Evolutionary conservation across 1,139 yeast species (phyloP), one percentile per base, ranked within the genome.

Genomic region (Candida mesenterica): DNA sequence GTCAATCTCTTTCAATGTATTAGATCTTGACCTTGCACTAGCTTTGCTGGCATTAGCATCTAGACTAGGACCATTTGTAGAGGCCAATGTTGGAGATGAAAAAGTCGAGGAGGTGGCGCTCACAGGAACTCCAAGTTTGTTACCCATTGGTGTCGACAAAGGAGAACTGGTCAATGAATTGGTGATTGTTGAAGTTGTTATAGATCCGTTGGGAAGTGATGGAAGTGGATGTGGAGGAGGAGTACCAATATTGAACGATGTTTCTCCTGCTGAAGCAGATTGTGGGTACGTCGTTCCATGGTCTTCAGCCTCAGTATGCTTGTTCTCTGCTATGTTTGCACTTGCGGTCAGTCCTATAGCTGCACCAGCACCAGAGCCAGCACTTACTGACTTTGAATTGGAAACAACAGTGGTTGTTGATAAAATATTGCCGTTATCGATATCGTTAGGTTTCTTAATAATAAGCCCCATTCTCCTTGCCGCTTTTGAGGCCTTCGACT

Each of bases 391-490:
- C 10, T 19, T 25, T n/a, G 15, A 10, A 14, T 9, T 25, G 28
- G 28, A 12, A n/a, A n/a, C n/a, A n/a, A n/a, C n/a, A n/a, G 12
- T 4, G 24, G 12, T 22, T 3, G 34, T 24, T n/a, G 20, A 8
- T 10, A 18, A 18, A 6, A 15, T 5, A 29, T 6, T 13, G 28
- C 10, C 10, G 5, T 28, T 35, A 15, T 43, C 48, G 7, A 47
- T 46, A 8, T 57, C 62, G 4, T 60, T 63, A 2, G 65, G 55
- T 39, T 68, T 68, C 31, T 75, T 73, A 36, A 75, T 75, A 23
- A 82, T 78, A 24, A 82, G 68, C 0, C 89, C 89, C 87, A 81
- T 81, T 42, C 89, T 65, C 42, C 72, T 53, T 0, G 74, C 67
- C 2, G 76, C 75, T 50, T 78, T 80, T 3, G 82, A 75, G 1